These are phyloP conservation scores for Micractinium sp. DNA, from an alignment of 139 green algal genomes.

Conservation along the genomic window DNA sequence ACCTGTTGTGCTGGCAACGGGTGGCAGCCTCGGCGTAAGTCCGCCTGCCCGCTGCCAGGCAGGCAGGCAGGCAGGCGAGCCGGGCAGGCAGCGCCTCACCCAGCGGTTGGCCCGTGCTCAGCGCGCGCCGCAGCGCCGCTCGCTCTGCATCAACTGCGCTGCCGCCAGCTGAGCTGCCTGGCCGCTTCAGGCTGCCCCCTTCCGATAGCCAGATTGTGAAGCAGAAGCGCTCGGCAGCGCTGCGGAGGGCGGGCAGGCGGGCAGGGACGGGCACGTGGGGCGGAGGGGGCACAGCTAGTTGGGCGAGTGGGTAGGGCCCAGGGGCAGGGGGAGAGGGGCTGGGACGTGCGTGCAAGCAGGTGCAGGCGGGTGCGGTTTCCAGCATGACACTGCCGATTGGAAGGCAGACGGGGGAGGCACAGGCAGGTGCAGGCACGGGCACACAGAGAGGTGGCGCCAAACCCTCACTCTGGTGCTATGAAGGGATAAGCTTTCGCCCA, in stretches of 20 bases:
- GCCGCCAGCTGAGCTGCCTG: neutral
- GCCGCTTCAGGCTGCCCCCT: neutral
- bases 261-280: too few species aligned
- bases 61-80: neutral
- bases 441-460: too few species aligned
- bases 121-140: conserved; percentile 1
- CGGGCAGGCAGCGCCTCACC: neutral
- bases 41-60: neutral
- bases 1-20: neutral
- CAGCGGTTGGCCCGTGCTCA: neutral
- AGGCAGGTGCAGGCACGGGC: too few species aligned
- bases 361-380: too few species aligned
- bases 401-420: too few species aligned
- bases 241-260: neutral
- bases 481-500: too few species aligned
- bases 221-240: conserved; percentile 57
- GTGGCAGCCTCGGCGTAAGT: neutral
- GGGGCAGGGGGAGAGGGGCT: neutral
- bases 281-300: too few species aligned
- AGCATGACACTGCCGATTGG: too few species aligned
- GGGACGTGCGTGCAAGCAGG: too few species aligned
- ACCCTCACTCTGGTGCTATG: too few species aligned
- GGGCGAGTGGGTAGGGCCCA: neutral
- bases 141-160: neutral
- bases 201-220: conserved; percentile 82